Evolutionary conservation across 768 basidiomycete species (phyloP), one percentile per base, ranked within the genome.

Genomic region (Suillus plorans): DNA sequence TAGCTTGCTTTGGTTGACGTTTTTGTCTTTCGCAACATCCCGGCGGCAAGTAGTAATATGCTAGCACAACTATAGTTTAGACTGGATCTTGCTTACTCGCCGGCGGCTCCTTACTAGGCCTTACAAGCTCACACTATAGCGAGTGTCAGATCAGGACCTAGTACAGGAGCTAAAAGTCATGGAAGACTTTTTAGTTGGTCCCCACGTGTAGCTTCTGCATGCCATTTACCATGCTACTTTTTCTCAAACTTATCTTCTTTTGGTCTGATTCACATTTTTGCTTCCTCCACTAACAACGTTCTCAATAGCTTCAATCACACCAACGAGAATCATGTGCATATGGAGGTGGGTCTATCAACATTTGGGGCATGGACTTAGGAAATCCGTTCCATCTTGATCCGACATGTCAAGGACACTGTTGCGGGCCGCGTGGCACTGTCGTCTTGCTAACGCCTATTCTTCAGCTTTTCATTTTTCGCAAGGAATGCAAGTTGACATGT

Each of bases 271-370:
- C 25, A 34, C 22, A 60, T 58, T 36, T 39, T n/a, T 66, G 52
- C 55, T 39, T 64, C 71, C 36, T 18, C 57, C 59, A 20, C 70
- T 64, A 28, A 44, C 71, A 47, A 72, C 64, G 20, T 53, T 34
- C 41, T 45, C 63, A 66, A 64, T 61, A 92, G 91, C 61, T 92
- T 93, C 76, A 92, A 93, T 74, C 91, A 93, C 68, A 71, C 80
- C 3, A 80, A 85, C 55, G 85, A 87, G 52, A 86, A 91, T 70
- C 86, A 88, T 68, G 83, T 92, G 63, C 89, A 92, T 71, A 79
- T 92, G 62, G 86, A 92, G 85, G 91, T 91, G 72, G 58, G 77
- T 31, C 28, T 71, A 25, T 58, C 66, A 47, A 49, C 7, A 36
- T 39, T 63, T 64, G 60, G 36, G 53, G 28, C 28, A 65, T 59